Evolutionary conservation across 1,284 basidiomycete genomes (phyloP).

Genomic region (Cryptococcus neoformans): DNA sequence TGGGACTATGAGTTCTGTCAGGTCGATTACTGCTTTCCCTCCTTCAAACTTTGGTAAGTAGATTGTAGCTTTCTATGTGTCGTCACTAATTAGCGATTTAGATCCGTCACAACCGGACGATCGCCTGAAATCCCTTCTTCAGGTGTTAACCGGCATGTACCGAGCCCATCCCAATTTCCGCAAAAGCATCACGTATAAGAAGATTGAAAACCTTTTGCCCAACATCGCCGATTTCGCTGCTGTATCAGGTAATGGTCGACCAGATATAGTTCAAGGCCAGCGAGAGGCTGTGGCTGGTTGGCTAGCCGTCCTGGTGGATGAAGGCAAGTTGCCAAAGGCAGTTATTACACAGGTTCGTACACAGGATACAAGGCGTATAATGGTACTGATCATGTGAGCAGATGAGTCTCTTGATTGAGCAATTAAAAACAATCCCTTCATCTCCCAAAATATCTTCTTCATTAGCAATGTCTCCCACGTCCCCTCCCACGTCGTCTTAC

Average conservation of each 20-base stretch:
- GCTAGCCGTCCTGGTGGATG: slow-evolving; percentile 26
- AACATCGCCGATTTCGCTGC: slow-evolving; percentile 44
- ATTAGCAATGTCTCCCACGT: slow-evolving; percentile 19
- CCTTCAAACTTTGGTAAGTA: slow-evolving; percentile 16
- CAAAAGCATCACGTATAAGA: slow-evolving; percentile 28
- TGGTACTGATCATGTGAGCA: slow-evolving; percentile 3
- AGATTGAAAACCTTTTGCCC: slow-evolving; percentile 43
- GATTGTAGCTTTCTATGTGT: not conserved
- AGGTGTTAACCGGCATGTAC: slow-evolving; percentile 27
- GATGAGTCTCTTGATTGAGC: slow-evolving; percentile 40
- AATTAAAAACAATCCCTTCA: slow-evolving; percentile 23
- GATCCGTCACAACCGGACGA: not conserved
- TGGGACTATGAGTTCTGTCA: slow-evolving; percentile 25
- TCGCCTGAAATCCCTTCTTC: slow-evolving; percentile 30
- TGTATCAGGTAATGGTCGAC: slow-evolving; percentile 22
- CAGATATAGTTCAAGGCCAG: slow-evolving; percentile 20
- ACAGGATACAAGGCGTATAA: not conserved
- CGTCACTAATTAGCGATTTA: not conserved
- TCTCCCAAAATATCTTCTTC: slow-evolving; percentile 19
- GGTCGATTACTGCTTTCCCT: slow-evolving; percentile 19
- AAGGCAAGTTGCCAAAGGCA: slow-evolving; percentile 32
- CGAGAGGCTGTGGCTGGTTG: slow-evolving; percentile 27
- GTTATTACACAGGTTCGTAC: slow-evolving; percentile 34
- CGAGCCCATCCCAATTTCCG: slow-evolving; percentile 31
- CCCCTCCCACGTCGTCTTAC: slow-evolving; percentile 27